Conservation (phyloP, 2,329 filamentous ascomycete genomes). For the Xylariaceae sp. region DNA sequence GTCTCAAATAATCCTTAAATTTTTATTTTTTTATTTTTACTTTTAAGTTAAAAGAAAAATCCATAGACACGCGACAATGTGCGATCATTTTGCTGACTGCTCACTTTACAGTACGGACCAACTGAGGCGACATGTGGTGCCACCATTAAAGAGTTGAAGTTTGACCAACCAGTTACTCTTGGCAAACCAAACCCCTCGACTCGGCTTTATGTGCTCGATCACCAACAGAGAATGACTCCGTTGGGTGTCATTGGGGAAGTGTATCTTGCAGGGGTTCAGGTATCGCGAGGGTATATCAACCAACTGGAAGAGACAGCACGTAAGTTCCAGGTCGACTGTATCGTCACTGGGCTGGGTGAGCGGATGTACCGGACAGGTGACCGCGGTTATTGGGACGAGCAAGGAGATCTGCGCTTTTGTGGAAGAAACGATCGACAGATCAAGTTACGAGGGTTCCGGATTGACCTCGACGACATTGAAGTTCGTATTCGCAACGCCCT, state of each 20-base stretch:
- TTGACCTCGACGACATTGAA: slow-evolving; percentile 16
- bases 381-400: neutral
- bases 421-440: slow-evolving; percentile 12
- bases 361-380: slow-evolving; percentile 18
- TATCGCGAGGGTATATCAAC: slow-evolving; percentile 49
- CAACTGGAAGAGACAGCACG: slow-evolving; percentile 19
- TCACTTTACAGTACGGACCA: slow-evolving; percentile 51
- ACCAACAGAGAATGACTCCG: slow-evolving; percentile 36
- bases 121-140: slow-evolving; percentile 50
- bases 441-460: slow-evolving; percentile 6
- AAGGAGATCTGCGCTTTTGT: neutral
- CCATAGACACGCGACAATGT: too few species aligned
- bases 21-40: too few species aligned
- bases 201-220: slow-evolving; percentile 50
- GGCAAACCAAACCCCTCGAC: slow-evolving; percentile 46
- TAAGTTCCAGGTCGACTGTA: neutral
- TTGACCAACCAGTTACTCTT: slow-evolving; percentile 43
- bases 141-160: slow-evolving; percentile 42
- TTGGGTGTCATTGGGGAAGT: slow-evolving; percentile 50
- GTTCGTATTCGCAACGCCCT: neutral
- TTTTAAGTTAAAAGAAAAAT: too few species aligned
- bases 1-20: too few species aligned
- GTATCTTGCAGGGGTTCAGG: slow-evolving; percentile 51
- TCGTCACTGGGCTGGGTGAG: neutral
- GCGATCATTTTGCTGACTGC: too few species aligned